A percentile compares a stretch with the other conserved stretches of the same genome.
phyloP scores from a whole-genome alignment of 1,139 yeast species.

The Scheffersomyces quercinus region DNA sequence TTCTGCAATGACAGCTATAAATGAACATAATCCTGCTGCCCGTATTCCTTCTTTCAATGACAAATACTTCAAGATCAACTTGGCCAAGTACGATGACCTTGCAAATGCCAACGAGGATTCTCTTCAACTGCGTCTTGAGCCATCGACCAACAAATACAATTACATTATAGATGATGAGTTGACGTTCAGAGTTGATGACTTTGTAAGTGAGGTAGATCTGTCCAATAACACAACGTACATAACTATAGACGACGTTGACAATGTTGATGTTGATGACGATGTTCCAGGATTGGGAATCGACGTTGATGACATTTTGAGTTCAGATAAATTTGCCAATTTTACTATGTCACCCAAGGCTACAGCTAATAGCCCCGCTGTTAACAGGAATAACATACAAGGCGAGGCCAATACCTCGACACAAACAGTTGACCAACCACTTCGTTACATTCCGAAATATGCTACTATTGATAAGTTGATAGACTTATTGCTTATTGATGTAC shows the following conservation, averaged over 20 bases:
- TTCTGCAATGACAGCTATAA: too few species aligned
- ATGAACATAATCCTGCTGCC: conserved; percentile 17
- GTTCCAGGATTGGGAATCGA: conserved; percentile 46
- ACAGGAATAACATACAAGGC: conserved; percentile 3
- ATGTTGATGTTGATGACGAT: conserved; percentile 38
- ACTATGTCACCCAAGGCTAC: conserved; percentile 22
- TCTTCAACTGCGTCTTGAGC: conserved; percentile 17
- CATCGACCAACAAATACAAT: conserved; percentile 25
- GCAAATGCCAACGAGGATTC: conserved; percentile 7
- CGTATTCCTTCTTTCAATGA: conserved; percentile 43
- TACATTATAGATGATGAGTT: conserved; percentile 35
- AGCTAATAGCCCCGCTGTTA: conserved; percentile 2
- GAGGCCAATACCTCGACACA: neutral
- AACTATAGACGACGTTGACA: conserved; percentile 27
- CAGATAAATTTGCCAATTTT: conserved; percentile 42
- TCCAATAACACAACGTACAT: conserved; percentile 19
- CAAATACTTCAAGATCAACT: conserved; percentile 34
- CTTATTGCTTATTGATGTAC: conserved; percentile 41
- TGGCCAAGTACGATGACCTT: conserved; percentile 40
- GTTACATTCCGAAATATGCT: conserved; percentile 44
- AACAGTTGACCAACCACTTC: conserved; percentile 8
- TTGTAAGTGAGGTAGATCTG: conserved; percentile 32
- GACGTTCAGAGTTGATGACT: conserved; percentile 42
- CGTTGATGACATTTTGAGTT: conserved; percentile 46
- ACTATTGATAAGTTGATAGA: conserved; percentile 44